phyloP scores from a whole-genome alignment of 176 grass and related monocot genomes.

The Poa pratensis region DNA sequence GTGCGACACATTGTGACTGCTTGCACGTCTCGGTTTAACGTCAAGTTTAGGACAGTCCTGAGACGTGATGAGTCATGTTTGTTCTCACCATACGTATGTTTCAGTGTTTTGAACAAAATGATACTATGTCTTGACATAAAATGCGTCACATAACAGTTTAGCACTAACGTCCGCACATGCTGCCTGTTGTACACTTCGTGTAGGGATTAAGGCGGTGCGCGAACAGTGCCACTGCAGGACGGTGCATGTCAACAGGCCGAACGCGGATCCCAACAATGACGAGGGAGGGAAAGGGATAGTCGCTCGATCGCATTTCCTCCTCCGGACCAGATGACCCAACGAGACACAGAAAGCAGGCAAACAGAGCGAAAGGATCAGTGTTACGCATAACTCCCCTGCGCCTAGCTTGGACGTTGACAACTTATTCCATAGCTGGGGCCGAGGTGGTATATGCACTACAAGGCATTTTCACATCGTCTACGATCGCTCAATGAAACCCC shows the following conservation, averaged over 20 bases:
- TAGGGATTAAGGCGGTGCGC: background rate
- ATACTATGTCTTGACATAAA: too few relatives aligned
- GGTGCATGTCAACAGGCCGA: background rate
- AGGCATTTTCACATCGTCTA: background rate
- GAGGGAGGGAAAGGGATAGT: conserved; percentile 35
- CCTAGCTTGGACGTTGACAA: conserved; percentile 47
- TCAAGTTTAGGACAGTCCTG: too few relatives aligned
- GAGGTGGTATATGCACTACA: background rate
- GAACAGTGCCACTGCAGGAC: background rate
- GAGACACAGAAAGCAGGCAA: background rate
- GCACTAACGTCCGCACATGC: background rate
- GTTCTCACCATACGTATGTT: too few relatives aligned
- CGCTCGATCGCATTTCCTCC: conserved; percentile 33
- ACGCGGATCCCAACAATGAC: conserved; percentile 40
- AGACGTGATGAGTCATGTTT: too few relatives aligned
- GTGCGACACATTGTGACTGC: too few relatives aligned
- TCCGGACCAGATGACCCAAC: conserved; percentile 6
- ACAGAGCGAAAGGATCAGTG: conserved; percentile 43
- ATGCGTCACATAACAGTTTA: too few relatives aligned
- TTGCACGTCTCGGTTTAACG: too few relatives aligned
- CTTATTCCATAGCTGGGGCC: background rate
- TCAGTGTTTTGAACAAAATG: too few relatives aligned
- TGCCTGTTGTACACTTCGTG: background rate
- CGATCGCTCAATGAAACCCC: too few relatives aligned
- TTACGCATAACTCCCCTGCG: conserved; percentile 3